These are phyloP conservation scores for Phytophthora pseudosyringae DNA, from an alignment of 352 stramenopile genomes.

Conservation along the genomic window DNA sequence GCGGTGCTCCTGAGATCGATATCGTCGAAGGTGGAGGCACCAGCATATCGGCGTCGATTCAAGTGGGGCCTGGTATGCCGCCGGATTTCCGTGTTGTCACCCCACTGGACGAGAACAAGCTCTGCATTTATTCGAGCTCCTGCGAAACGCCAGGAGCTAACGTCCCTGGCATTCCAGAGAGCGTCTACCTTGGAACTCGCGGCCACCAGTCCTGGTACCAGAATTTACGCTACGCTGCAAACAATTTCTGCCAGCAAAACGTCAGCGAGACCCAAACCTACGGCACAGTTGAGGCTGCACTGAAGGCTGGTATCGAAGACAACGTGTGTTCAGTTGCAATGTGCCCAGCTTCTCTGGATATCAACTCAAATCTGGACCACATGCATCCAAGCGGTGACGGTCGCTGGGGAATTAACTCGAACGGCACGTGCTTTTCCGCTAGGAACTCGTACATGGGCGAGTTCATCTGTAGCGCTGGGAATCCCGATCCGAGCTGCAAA, in stretches of 20 bases:
- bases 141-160: constrained; percentile 60
- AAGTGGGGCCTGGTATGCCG: constrained; percentile 70
- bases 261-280: constrained; percentile 35
- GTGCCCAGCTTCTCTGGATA: constrained; percentile 50
- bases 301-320: constrained; percentile 40
- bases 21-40: constrained; percentile 89
- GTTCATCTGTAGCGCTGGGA: constrained; percentile 54
- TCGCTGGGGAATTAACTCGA: constrained; percentile 56
- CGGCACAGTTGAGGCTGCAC: constrained; percentile 26
- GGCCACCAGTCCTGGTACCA: constrained; percentile 72
- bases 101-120: constrained; percentile 31
- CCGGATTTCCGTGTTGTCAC: constrained; percentile 50
- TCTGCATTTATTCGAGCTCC: constrained; percentile 57
- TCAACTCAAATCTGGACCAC: constrained; percentile 40
- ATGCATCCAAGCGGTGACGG: constrained; percentile 28
- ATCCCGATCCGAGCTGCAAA: constrained; percentile 34
- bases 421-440: constrained; percentile 53
- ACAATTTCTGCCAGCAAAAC: constrained; percentile 59
- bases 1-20: constrained; percentile 94
- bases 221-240: constrained; percentile 59
- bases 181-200: constrained; percentile 46
- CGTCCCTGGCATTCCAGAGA: constrained; percentile 47
- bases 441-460: constrained; percentile 57
- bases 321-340: constrained; percentile 45
- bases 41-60: constrained; percentile 74